These are phyloP conservation scores for Rhodomyrtus tomentosa DNA, from an alignment of 345 rosid species.

Conservation along the genomic window DNA sequence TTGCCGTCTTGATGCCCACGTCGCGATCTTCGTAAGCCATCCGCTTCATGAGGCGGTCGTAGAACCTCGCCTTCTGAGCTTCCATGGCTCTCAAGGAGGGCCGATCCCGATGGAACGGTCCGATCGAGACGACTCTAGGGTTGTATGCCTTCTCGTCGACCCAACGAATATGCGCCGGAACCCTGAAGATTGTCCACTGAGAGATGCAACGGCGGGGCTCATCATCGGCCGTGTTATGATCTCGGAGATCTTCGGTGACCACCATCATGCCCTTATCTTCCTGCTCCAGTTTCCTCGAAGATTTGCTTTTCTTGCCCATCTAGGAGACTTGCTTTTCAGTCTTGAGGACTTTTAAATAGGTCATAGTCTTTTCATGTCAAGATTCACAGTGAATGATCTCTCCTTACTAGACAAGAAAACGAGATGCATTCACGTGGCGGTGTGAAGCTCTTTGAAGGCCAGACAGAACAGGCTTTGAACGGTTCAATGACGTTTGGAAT, in stretches of 20 bases:
- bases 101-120: not conserved
- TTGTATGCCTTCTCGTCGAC: not conserved
- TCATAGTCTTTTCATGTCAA: not conserved
- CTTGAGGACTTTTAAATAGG: not conserved
- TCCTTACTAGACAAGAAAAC: not conserved
- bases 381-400: not conserved
- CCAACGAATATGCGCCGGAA: not conserved
- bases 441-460: not conserved
- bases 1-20: not conserved
- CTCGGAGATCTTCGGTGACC: not conserved
- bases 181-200: slow-evolving; percentile 2
- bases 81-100: slow-evolving; percentile 3
- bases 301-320: not conserved
- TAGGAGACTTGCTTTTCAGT: not conserved
- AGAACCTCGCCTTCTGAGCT: not conserved
- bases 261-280: not conserved
- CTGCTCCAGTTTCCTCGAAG: not conserved
- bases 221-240: not conserved
- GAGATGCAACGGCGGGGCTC: not conserved
- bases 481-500: not conserved
- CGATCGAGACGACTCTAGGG: not conserved
- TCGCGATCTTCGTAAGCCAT: not conserved
- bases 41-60: not conserved
- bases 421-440: not conserved
- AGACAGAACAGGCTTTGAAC: not conserved